Percentiles rank a stretch among this genome's conserved stretches.
phyloP scores from a whole-genome alignment of 2,329 filamentous ascomycete species.

The Cercospora sp. region DNA sequence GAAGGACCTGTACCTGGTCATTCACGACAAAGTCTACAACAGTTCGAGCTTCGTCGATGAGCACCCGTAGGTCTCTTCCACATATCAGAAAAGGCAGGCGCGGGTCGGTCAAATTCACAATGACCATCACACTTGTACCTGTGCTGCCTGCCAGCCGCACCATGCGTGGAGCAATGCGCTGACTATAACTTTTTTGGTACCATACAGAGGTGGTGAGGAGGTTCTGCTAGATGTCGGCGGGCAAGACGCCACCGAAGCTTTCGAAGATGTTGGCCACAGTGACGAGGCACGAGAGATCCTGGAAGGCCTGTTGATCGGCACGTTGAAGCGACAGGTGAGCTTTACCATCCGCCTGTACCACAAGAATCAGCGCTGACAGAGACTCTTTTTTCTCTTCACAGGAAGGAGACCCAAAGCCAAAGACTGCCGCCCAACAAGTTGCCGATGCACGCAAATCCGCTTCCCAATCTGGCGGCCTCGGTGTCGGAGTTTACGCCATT shows the following conservation, averaged over 20 bases:
- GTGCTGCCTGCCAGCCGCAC: not conserved
- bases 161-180: not conserved
- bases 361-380: not conserved
- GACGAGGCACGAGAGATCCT: constrained; percentile 97
- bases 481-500: constrained; percentile 78
- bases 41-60: constrained; percentile 87
- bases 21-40: constrained; percentile 98
- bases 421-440: constrained; percentile 54
- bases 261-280: constrained; percentile 98
- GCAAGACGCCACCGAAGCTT: constrained; percentile 95
- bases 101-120: not conserved
- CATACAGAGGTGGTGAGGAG: constrained; percentile 86
- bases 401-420: constrained; percentile 78
- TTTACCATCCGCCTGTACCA: not conserved
- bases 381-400: constrained; percentile 39
- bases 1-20: constrained; percentile 87
- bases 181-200: constrained; percentile 11
- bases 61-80: constrained; percentile 71
- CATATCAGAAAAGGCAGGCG: not conserved
- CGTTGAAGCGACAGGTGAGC: constrained; percentile 76
- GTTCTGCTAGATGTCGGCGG: constrained; percentile 94
- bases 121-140: constrained; percentile 3
- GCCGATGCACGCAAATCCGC: constrained; percentile 52
- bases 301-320: constrained; percentile 70
- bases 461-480: constrained; percentile 53